These are phyloP conservation scores for Mucor racemosus DNA, from an alignment of 371 early-diverging fungal species.

Conservation along the genomic window DNA sequence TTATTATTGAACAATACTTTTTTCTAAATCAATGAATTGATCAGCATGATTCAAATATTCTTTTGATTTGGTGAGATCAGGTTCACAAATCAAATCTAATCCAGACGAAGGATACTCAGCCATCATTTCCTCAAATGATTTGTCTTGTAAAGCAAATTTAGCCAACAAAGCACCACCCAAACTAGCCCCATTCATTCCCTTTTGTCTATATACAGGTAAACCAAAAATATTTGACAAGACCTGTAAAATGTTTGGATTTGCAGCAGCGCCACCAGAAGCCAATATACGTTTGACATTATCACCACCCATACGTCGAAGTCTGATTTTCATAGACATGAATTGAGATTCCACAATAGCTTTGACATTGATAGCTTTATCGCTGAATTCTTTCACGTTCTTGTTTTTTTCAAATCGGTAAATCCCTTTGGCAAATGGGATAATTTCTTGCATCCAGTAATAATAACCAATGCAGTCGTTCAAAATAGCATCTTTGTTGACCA, in stretches of 20 bases:
- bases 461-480: slow-evolving; percentile 56
- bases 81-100: slow-evolving; percentile 37
- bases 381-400: slow-evolving; percentile 55
- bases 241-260: slow-evolving; percentile 60
- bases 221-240: slow-evolving; percentile 76
- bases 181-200: slow-evolving; percentile 52
- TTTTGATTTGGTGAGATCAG: slow-evolving; percentile 25
- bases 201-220: slow-evolving; percentile 61
- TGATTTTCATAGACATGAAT: slow-evolving; percentile 72
- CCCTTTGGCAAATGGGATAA: slow-evolving; percentile 76
- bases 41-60: slow-evolving; percentile 8
- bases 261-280: slow-evolving; percentile 81
- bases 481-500: slow-evolving; percentile 31
- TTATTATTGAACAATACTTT: slow-evolving; percentile 13
- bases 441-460: slow-evolving; percentile 77
- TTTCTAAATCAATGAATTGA: slow-evolving; percentile 24
- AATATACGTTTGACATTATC: slow-evolving; percentile 53
- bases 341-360: slow-evolving; percentile 79
- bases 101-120: slow-evolving; percentile 25
- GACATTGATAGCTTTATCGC: slow-evolving; percentile 45
- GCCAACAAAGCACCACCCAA: slow-evolving; percentile 54
- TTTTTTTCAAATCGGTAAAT: slow-evolving; percentile 67
- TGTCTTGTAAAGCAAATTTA: slow-evolving; percentile 35
- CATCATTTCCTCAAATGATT: slow-evolving; percentile 46
- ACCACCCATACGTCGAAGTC: slow-evolving; percentile 44